Conservation (phyloP, 202 grass and related monocot species). For the Bolboschoenoplectus hybrid region DNA sequence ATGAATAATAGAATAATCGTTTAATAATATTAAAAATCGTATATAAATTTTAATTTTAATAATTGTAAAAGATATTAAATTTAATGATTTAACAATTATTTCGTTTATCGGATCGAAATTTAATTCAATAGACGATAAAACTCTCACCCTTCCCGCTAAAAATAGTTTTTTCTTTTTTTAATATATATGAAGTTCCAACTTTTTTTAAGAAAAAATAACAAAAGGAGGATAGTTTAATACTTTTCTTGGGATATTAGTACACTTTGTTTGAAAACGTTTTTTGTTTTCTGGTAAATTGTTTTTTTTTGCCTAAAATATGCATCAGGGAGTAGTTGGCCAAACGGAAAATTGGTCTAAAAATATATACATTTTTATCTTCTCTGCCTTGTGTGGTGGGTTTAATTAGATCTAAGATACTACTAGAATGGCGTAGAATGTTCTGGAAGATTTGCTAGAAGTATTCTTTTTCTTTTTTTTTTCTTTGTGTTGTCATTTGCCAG, state of each 20-base stretch:
- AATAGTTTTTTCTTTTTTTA: constrained; percentile 23
- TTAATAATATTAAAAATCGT: too few relatives aligned
- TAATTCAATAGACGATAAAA: too few relatives aligned
- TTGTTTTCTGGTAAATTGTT: not conserved
- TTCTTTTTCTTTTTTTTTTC: not conserved
- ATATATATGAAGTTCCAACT: not conserved
- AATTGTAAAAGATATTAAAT: too few relatives aligned
- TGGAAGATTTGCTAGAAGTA: not conserved
- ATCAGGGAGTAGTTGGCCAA: not conserved
- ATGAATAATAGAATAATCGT: too few relatives aligned
- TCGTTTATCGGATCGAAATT: too few relatives aligned
- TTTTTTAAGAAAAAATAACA: not conserved
- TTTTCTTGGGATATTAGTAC: constrained; percentile 3
- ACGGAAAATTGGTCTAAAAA: not conserved
- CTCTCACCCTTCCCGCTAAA: not conserved
- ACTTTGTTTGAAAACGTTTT: not conserved
- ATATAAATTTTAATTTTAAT: too few relatives aligned
- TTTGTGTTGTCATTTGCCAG: not conserved
- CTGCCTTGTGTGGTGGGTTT: not conserved
- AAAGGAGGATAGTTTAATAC: not conserved
- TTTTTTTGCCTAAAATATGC: not conserved
- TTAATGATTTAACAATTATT: too few relatives aligned
- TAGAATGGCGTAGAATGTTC: constrained; percentile 5
- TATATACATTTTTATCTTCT: not conserved
- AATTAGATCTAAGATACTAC: not conserved